Conservation (phyloP, 495 filamentous ascomycete species). For the Cercophora sp. region DNA sequence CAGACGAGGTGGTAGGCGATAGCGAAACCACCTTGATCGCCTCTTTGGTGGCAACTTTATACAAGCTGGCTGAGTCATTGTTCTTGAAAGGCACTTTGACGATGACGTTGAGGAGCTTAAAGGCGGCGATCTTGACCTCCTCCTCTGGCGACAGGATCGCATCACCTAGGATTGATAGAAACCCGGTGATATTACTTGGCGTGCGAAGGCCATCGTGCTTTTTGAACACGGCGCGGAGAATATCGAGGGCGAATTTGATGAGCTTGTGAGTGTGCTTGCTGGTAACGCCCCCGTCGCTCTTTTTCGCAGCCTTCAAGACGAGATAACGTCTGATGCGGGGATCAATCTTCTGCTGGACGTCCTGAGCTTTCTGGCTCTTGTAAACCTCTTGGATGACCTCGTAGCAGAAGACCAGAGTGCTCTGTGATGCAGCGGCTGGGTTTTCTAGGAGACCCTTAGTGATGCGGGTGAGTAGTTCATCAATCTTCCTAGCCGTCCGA, state of each 20-base stretch:
- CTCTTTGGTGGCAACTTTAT: conserved; percentile 77
- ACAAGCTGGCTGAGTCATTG: conserved; percentile 66
- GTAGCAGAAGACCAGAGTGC: conserved; percentile 87
- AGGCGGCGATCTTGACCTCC: conserved; percentile 80
- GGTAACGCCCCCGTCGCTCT: conserved; percentile 59
- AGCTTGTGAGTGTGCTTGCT: conserved; percentile 80
- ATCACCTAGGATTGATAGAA: conserved; percentile 85
- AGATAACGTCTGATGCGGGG: conserved; percentile 67
- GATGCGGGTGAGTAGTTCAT: conserved; percentile 82
- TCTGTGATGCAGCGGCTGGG: conserved; percentile 64
- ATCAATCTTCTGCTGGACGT: conserved; percentile 45
- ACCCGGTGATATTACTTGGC: conserved; percentile 71
- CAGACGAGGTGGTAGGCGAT: conserved; percentile 70
- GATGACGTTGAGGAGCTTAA: conserved; percentile 78
- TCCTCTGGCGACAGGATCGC: conserved; percentile 76
- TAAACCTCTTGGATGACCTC: conserved; percentile 87
- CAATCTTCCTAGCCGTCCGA: conserved; percentile 77
- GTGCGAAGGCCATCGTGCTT: conserved; percentile 79
- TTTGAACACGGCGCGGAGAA: conserved; percentile 73
- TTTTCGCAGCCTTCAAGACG: conserved; percentile 68
- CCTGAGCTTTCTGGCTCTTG: conserved; percentile 46
- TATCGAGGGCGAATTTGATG: conserved; percentile 77
- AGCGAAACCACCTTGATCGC: conserved; percentile 61
- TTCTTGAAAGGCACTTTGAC: conserved; percentile 78
- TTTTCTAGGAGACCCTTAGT: conserved; percentile 79